These are phyloP conservation scores for Citrus cavaleriei DNA, from an alignment of 345 rosid species.

Conservation along the genomic window DNA sequence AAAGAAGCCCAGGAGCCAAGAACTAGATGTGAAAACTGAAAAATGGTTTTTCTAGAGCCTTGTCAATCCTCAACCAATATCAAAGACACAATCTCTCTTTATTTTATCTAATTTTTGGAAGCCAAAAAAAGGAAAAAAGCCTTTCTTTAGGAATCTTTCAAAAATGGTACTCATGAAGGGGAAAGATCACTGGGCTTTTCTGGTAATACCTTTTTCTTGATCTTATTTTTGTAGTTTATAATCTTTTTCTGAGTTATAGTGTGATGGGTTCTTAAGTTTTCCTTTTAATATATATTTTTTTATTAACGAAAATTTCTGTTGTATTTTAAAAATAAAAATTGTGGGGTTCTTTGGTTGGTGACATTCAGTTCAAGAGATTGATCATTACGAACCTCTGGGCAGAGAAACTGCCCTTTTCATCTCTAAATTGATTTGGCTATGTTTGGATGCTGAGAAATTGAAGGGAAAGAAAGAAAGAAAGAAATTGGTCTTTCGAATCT, in stretches of 20 bases:
- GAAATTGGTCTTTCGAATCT: neutral
- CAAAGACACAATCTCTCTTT: neutral
- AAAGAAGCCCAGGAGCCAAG: neutral
- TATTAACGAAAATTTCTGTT: neutral
- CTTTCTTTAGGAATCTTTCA: neutral
- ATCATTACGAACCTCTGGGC: neutral
- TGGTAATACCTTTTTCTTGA: constrained; percentile 29
- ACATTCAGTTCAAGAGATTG: neutral
- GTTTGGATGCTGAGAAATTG: constrained; percentile 15
- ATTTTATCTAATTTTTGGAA: neutral
- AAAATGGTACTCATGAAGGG: constrained; percentile 24
- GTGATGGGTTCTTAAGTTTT: neutral
- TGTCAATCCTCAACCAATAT: neutral
- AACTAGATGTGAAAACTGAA: neutral
- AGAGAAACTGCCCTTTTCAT: neutral
- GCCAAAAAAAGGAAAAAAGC: neutral
- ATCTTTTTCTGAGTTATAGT: neutral
- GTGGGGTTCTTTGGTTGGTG: neutral
- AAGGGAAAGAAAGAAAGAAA: neutral
- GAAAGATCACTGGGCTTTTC: constrained; percentile 47
- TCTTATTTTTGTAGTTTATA: neutral
- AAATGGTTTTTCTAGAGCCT: neutral
- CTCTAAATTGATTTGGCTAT: neutral
- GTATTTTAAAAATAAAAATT: neutral
- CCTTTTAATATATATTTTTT: neutral